phyloP scores from a whole-genome alignment of 1,139 yeast genomes.

The Diutina mesorugosa region DNA sequence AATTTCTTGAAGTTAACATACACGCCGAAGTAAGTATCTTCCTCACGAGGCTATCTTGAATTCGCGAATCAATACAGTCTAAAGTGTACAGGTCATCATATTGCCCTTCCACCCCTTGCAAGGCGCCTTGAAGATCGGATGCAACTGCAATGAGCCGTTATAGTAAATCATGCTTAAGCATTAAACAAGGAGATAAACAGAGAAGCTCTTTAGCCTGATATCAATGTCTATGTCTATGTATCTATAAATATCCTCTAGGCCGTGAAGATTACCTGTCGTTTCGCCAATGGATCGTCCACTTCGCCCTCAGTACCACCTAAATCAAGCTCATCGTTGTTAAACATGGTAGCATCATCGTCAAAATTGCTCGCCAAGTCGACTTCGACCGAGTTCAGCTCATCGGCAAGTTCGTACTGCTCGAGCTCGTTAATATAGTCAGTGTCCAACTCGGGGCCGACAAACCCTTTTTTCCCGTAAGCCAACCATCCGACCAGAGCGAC shows the following conservation, averaged over 20 bases:
- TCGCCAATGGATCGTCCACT: not conserved
- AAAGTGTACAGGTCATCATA: too few species aligned
- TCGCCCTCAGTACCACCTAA: not conserved
- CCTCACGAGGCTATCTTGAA: too few species aligned
- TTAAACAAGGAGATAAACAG: too few species aligned
- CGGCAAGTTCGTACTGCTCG: not conserved
- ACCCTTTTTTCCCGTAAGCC: constrained; percentile 47
- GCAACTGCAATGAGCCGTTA: too few species aligned
- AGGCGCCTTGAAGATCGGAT: too few species aligned
- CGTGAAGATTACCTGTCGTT: not conserved
- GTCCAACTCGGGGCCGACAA: constrained; percentile 55
- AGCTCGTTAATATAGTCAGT: not conserved
- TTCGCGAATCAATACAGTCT: too few species aligned
- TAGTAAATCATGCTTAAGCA: too few species aligned
- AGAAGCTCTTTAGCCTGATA: too few species aligned
- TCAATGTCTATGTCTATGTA: not conserved
- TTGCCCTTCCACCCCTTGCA: too few species aligned
- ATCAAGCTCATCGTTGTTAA: not conserved
- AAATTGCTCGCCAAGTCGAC: not conserved
- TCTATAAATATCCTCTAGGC: not conserved
- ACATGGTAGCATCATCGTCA: not conserved
- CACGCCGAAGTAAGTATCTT: too few species aligned
- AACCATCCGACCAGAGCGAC: constrained; percentile 39
- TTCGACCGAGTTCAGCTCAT: not conserved
- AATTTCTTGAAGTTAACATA: too few species aligned